Percentiles rank a stretch among this genome's conserved stretches.
Conservation (phyloP, 768 basidiomycete genomes). For the Lentinula aciculospora region DNA sequence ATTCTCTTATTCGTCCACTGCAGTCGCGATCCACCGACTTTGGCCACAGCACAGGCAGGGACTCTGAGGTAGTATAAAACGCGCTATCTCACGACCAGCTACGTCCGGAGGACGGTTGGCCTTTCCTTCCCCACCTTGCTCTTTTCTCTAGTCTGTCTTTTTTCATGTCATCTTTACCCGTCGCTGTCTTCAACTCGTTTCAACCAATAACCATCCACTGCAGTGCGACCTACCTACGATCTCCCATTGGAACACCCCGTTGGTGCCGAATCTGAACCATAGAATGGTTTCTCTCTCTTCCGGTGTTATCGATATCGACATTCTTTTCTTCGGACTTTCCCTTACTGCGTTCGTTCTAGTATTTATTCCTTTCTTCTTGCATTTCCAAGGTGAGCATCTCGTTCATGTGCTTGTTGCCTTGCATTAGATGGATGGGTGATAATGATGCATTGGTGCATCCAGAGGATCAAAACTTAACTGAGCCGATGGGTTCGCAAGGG, state of each 20-base stretch:
- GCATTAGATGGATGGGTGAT: background rate
- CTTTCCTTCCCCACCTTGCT: background rate
- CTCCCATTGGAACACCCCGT: no score
- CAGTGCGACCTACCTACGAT: no score
- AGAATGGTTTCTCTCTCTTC: background rate
- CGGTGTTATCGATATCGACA: background rate
- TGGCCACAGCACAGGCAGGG: background rate
- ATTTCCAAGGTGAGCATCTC: slow-evolving; percentile 1
- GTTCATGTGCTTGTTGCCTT: background rate
- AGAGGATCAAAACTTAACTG: background rate
- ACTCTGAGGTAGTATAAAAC: background rate
- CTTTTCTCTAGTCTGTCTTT: background rate
- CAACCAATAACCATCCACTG: no score
- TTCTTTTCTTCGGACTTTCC: slow-evolving; percentile 5
- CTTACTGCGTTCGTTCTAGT: slow-evolving; percentile 1
- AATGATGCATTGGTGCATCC: no score
- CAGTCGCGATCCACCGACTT: background rate
- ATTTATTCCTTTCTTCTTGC: slow-evolving; percentile 7
- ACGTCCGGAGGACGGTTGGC: background rate
- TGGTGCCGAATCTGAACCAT: background rate
- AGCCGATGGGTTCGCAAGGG: background rate
- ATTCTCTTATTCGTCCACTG: background rate
- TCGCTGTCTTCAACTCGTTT: no score
- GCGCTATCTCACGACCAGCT: background rate
- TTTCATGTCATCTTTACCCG: background rate